Conservation (phyloP, 768 basidiomycete species). For the Boletus rubescentipes region DNA sequence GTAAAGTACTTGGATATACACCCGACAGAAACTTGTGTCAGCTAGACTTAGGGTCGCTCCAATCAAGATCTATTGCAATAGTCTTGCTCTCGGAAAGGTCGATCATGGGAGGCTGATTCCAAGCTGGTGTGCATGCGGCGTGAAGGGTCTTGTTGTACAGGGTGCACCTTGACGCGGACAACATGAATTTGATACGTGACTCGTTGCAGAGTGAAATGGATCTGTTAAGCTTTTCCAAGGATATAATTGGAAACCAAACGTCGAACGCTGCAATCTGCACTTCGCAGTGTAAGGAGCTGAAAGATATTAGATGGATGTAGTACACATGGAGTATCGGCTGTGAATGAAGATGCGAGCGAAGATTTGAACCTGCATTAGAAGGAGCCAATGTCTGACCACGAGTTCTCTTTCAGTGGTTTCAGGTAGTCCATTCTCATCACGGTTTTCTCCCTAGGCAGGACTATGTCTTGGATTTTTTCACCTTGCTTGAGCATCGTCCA, state of each 20-base stretch:
- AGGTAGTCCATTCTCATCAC: constrained; percentile 31
- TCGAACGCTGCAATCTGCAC: not conserved
- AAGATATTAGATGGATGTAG: not conserved
- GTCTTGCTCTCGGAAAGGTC: not conserved
- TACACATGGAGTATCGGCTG: not conserved
- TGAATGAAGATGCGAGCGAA: not conserved
- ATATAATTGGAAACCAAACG: not conserved
- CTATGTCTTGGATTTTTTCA: constrained; percentile 68
- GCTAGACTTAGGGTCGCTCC: not conserved
- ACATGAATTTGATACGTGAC: not conserved
- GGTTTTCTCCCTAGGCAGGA: constrained; percentile 48
- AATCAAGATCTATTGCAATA: not conserved
- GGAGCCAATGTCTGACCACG: constrained; percentile 27
- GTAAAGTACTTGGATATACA: not conserved
- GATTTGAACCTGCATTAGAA: constrained; percentile 7
- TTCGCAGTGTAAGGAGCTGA: not conserved
- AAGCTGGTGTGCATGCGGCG: too few relatives aligned
- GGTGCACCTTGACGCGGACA: not conserved
- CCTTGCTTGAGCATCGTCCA: constrained; percentile 82
- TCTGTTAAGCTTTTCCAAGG: too few relatives aligned
- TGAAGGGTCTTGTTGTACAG: not conserved
- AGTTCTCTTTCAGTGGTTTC: constrained; percentile 19
- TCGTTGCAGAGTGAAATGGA: not conserved
- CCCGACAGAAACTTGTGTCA: not conserved
- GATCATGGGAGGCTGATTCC: not conserved